Evolutionary conservation across 228 moss, liverwort and hornwort species (phyloP).

Genomic region (Sphagnum magellanicum): DNA sequence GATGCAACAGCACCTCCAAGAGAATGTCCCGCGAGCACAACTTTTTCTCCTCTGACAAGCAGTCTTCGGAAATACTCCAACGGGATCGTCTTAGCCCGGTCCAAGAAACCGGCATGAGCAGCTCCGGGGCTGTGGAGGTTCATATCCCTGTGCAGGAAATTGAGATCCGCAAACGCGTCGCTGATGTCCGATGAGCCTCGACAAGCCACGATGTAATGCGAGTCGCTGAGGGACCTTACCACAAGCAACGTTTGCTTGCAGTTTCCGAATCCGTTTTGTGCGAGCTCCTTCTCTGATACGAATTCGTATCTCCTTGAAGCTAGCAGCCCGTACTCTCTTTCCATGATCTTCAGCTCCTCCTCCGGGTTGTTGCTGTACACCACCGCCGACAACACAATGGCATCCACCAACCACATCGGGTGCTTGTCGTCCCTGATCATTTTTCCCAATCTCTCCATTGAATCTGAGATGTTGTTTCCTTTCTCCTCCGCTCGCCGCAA

Average conservation of each 20-base stretch:
- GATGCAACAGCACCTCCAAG: slow-evolving; percentile 91
- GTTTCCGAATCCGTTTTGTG: slow-evolving; percentile 52
- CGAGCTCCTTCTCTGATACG: slow-evolving; percentile 62
- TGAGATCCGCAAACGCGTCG: slow-evolving; percentile 76
- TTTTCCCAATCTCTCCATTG: slow-evolving; percentile 84
- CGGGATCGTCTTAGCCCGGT: slow-evolving; percentile 83
- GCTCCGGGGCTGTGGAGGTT: slow-evolving; percentile 67
- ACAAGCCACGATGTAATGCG: slow-evolving; percentile 85
- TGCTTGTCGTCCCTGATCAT: slow-evolving; percentile 89
- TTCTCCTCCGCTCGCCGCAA: too few relatives aligned
- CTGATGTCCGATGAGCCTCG: slow-evolving; percentile 78
- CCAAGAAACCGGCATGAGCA: slow-evolving; percentile 85
- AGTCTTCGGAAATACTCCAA: slow-evolving; percentile 83
- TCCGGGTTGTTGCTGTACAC: slow-evolving; percentile 67
- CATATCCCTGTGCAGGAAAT: slow-evolving; percentile 92
- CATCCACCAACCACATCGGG: slow-evolving; percentile 86
- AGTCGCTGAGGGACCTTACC: slow-evolving; percentile 55
- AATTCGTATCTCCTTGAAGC: slow-evolving; percentile 78
- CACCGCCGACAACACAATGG: slow-evolving; percentile 86
- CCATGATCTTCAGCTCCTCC: slow-evolving; percentile 78
- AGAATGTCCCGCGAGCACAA: slow-evolving; percentile 86
- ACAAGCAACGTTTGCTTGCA: slow-evolving; percentile 76
- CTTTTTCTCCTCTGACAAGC: slow-evolving; percentile 66
- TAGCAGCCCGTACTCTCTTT: slow-evolving; percentile 72
- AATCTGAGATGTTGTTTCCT: too few relatives aligned